phyloP scores from a whole-genome alignment of 208 protist genomes.

The Trypanosoma conorhini region DNA sequence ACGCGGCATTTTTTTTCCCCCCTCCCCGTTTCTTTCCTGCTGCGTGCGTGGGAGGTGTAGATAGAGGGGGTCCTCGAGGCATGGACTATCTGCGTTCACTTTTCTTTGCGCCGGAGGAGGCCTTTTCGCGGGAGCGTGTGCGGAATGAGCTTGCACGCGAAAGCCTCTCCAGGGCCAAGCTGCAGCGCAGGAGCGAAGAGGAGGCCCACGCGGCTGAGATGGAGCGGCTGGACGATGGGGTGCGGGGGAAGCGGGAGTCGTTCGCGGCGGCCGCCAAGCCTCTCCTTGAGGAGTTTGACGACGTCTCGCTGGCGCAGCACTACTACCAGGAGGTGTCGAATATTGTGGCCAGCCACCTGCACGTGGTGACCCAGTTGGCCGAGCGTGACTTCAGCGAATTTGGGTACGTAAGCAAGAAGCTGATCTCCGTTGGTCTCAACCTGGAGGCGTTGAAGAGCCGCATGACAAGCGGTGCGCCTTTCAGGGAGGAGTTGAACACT shows the following conservation, averaged over 20 bases:
- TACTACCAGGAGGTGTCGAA: slow-evolving; percentile 78
- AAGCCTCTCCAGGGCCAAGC: slow-evolving; percentile 36
- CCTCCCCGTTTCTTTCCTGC: neutral
- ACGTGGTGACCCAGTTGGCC: slow-evolving; percentile 47
- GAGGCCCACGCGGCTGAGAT: slow-evolving; percentile 24
- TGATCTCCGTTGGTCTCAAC: slow-evolving; percentile 80
- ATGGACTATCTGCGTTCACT: slow-evolving; percentile 29
- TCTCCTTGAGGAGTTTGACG: slow-evolving; percentile 77
- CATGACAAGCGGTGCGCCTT: slow-evolving; percentile 50
- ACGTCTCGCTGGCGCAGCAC: slow-evolving; percentile 73
- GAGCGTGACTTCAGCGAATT: slow-evolving; percentile 72
- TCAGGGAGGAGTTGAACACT: slow-evolving; percentile 54
- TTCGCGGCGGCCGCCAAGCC: slow-evolving; percentile 55
- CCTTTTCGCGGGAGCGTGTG: slow-evolving; percentile 54
- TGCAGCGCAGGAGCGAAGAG: slow-evolving; percentile 51
- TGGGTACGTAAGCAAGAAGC: slow-evolving; percentile 87
- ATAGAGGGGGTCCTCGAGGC: neutral
- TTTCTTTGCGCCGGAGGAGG: slow-evolving; percentile 55
- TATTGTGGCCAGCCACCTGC: slow-evolving; percentile 44
- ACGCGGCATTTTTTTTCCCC: neutral
- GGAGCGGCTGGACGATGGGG: slow-evolving; percentile 37
- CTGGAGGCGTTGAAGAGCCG: slow-evolving; percentile 57
- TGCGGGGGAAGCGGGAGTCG: slow-evolving; percentile 48
- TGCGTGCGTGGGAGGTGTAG: slow-evolving; percentile 2
- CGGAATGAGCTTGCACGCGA: slow-evolving; percentile 73